Evolutionary conservation across 2,329 filamentous ascomycete species (phyloP), one percentile per base, ranked within the genome.

Genomic region (Apiospora pterosperma): DNA sequence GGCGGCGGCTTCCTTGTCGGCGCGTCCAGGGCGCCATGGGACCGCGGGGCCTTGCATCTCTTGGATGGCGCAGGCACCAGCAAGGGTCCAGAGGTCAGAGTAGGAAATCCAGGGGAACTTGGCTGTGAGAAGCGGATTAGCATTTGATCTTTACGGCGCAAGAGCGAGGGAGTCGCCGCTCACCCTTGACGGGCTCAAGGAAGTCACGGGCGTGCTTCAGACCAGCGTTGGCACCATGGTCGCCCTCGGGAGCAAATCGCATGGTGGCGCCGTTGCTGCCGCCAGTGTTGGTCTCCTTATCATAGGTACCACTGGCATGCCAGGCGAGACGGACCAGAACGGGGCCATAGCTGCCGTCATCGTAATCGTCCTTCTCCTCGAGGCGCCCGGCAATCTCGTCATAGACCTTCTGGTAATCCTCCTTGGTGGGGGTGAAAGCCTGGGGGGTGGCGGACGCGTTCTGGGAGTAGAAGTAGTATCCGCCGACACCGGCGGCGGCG

Each of bases 231-330:
- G 95, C 96, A 71, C 93, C 93, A 80, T 99, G 95, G 78, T 90
- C 89, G 66, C 88, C 84, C 82, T 98, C 96, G 59, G 95, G 94
- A 28, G 89, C 84, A 78, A 97, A 98, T 76, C 96, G 89, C 96
- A 98, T 98, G 70, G 94, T 97, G 65, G 95, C 95, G 70, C 96
- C 95, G 79, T 98, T 97, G 84, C 91, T 95, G 70, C 95, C 95
- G 73, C 95, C 96, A 58, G 95, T 98, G 69, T 87, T 86, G 31
- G 94, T 97, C 75, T 87, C 87, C 82, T 90, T 91, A 77, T 98
- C 95, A 75, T 90, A 98, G 72, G 95, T 99, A 72, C 95, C 95
- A 72, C 90, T 93, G 69, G 90, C 89, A 82, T 98, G 96, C 95
- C 96, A 98, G 67, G 93, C 95, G 71, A 98, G 87, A 74, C 95